A percentile compares a stretch with the other conserved stretches of the same genome.
Evolutionary conservation across 495 filamentous ascomycete species (phyloP).

Genomic region (Cladorrhinum samala): DNA sequence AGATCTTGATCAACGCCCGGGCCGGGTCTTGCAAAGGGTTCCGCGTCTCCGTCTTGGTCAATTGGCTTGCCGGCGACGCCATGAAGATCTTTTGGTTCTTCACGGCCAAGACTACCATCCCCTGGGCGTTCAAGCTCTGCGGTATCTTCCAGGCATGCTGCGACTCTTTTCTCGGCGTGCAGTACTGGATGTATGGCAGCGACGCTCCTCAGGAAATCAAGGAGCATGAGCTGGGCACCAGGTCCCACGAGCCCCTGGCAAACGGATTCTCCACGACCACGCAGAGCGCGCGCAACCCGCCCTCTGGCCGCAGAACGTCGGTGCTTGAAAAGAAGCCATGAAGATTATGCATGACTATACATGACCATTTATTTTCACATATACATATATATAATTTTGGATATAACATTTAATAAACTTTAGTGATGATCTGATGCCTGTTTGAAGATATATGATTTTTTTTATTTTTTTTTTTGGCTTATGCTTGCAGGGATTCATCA

Average conservation of each 20-base stretch:
- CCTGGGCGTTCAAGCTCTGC: constrained; percentile 84
- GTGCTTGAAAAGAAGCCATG: constrained; percentile 30
- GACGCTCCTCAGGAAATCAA: constrained; percentile 33
- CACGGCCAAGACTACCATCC: constrained; percentile 63
- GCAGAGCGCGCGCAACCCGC: too few species aligned
- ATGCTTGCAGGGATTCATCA: neutral
- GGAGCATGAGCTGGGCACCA: constrained; percentile 12
- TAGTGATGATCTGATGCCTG: neutral
- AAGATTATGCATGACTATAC: constrained; percentile 1
- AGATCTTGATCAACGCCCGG: constrained; percentile 74
- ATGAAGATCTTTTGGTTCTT: constrained; percentile 98
- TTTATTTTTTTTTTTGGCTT: neutral
- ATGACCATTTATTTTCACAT: neutral
- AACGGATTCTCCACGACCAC: constrained; percentile 11
- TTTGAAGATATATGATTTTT: neutral
- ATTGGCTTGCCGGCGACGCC: constrained; percentile 83
- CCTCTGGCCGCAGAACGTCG: constrained; percentile 34
- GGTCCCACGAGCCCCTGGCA: constrained; percentile 5
- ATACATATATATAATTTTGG: constrained; percentile 5
- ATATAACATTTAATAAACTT: constrained; percentile 1
- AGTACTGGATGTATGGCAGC: constrained; percentile 78
- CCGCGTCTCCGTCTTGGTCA: constrained; percentile 73
- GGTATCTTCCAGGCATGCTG: constrained; percentile 87
- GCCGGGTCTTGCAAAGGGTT: constrained; percentile 84
- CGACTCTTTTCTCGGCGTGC: constrained; percentile 74